phyloP scores from a whole-genome alignment of 305 asterid genomes.

The Fraxinus floribunda region DNA sequence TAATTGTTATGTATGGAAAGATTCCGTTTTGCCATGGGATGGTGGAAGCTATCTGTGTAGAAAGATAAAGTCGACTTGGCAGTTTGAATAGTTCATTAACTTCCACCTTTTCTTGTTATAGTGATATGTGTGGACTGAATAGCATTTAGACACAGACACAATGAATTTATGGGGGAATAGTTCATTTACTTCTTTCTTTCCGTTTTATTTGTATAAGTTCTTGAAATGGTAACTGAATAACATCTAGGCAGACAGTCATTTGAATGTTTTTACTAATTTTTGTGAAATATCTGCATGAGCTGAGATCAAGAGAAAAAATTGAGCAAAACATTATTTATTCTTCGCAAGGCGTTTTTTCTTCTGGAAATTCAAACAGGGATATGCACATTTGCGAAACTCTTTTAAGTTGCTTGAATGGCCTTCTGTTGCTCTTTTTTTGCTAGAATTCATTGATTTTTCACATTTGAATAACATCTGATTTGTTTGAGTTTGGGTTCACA shows the following conservation, averaged over 20 bases:
- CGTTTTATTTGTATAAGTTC: not conserved
- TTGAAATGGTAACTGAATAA: not conserved
- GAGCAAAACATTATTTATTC: not conserved
- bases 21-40: not conserved
- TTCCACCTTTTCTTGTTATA: not conserved
- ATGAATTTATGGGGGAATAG: not conserved
- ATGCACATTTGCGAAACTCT: conserved; percentile 5
- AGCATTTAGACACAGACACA: not conserved
- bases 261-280: not conserved
- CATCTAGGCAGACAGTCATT: not conserved
- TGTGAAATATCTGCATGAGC: not conserved
- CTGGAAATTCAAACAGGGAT: conserved; percentile 7
- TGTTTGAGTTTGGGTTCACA: conserved; percentile 19
- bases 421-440: not conserved
- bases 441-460: conserved; percentile 20
- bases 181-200: not conserved
- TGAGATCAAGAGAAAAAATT: not conserved
- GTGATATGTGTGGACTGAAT: not conserved
- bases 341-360: not conserved
- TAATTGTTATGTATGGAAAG: not conserved
- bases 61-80: not conserved
- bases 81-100: not conserved
- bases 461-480: conserved; percentile 25
- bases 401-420: conserved; percentile 5
- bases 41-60: not conserved